These are phyloP conservation scores for Citrullus mucosospermus DNA, from an alignment of 306 rosid genomes.

Conservation along the genomic window DNA sequence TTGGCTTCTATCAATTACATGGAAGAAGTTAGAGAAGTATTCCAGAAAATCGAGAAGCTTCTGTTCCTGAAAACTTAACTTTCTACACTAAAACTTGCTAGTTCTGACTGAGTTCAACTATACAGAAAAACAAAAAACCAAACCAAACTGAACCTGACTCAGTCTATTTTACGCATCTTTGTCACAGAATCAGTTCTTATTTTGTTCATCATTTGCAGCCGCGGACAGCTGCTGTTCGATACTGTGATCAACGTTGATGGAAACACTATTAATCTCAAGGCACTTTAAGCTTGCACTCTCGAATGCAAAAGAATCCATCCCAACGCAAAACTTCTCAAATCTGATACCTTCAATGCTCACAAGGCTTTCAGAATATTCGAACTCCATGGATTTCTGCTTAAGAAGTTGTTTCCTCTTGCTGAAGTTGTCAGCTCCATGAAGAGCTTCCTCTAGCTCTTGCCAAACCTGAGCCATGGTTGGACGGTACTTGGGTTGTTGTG, in stretches of 20 bases:
- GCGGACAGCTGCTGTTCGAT: neutral
- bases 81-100: neutral
- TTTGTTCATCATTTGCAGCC: constrained; percentile 2
- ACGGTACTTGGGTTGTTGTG: constrained; percentile 44
- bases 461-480: constrained; percentile 67
- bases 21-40: neutral
- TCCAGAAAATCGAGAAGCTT: neutral
- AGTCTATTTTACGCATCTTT: neutral
- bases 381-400: constrained; percentile 13
- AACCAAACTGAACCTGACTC: neutral
- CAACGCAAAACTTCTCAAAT: constrained; percentile 46
- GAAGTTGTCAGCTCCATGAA: constrained; percentile 26
- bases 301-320: constrained; percentile 49
- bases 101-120: neutral
- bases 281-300: constrained; percentile 45
- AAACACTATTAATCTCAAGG: constrained; percentile 41
- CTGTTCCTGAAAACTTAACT: neutral
- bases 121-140: neutral
- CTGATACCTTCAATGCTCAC: constrained; percentile 55
- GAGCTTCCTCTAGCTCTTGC: constrained; percentile 50
- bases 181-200: neutral
- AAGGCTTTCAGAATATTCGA: constrained; percentile 41
- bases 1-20: neutral
- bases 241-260: constrained; percentile 24
- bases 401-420: constrained; percentile 10